Base-by-base conservation (phyloP, 306 rosid species). In the Fragaria ananassa region DNA sequence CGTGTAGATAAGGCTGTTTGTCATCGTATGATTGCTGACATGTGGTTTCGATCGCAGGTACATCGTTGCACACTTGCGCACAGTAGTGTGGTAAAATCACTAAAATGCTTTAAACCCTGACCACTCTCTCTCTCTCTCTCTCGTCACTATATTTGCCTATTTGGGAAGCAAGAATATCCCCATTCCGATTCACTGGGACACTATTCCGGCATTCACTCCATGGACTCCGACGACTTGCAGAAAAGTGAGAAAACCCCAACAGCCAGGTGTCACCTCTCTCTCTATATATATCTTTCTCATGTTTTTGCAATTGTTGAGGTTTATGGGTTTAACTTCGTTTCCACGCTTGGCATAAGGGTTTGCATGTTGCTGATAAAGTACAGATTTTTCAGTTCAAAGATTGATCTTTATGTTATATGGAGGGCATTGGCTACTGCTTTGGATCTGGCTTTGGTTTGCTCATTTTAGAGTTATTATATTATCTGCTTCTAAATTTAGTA, bases 171-270 rank as follows among this genome's bases (percentile, higher is more conserved):
- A 61, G 66, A 57, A 10, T 4, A 39, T 39, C 77, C 82, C 63
- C 19, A 54, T 19, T 49, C 54, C n/a, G 21, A 57, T 18, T 50
- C 67, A n/a, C 18, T 12, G 63, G 17, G 72, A 35, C 15, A 19
- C 44, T 68, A 23, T 34, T 6, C n/a, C 56, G 31, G 47, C 66
- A 29, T 58, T 60, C 27, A 21, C 45, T 51, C 29, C 78, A 82
- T 85, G 86, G 84, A 72, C 18, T 76, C 61, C 68, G 68, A 79
- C 21, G 74, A 76, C 63, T 21, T 18, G 69, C 75, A 17, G 60
- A 79, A 47, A 47, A 47, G 19, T 47, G 19, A 47, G 53, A 14
- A 82, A 76, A 9, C 54, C 56, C 78, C 21, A 67, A 37, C n/a
- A 51, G n/a, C 74, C 34, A 82, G 88, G 88, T 85, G 41, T 42